Base-by-base conservation (phyloP, 768 basidiomycete genomes). In the Kwoniella europaea region DNA sequence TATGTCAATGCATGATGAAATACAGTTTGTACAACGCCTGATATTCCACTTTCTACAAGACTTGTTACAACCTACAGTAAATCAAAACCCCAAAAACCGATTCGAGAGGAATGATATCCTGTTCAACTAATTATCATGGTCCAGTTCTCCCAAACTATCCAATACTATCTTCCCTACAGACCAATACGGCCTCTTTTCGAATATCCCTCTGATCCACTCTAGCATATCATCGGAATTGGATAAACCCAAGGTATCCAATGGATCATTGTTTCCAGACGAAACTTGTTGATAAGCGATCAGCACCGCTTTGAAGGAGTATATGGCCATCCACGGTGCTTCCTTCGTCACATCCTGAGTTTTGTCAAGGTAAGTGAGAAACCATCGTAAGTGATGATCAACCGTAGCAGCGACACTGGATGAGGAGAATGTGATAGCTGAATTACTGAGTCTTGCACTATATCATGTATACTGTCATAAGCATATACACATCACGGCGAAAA, bases 351-450 rank as follows among this genome's bases (percentile, higher is more conserved):
- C 46, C 4, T 22, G 10, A 0, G 71, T 67, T 3, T 29, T 10
- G 20, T 67, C 68, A 41, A 79, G 76, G 62, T 75, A 76, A n/a
- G n/a, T 58, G 7, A 79, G 66, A 46, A 74, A 77, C 71, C 70
- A 79, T 7, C 60, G 35, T 41, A 77, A 13, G 50, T 79, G 78
- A 13, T 63, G 56, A 24, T 72, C 59, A 13, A 79, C 69, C 2
- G 68, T 71, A 41, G 46, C 67, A 44, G 16, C 56, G 29, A 44
- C 52, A 44, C n/a, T 71, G 35, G 43, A 63, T 24, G 58, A 53
- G 62, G 24, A 76, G 65, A 55, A 67, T 65, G 52, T 67, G 15
- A 20, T 69, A 3, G 43, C 57, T 16, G 57, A 59, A 59, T 59
- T 59, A 35, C 57, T 59, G 57, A 59, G 57, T 12, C 57, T n/a